Conservation (phyloP, 78 protist species). For the Dictyostelium purpureum region DNA sequence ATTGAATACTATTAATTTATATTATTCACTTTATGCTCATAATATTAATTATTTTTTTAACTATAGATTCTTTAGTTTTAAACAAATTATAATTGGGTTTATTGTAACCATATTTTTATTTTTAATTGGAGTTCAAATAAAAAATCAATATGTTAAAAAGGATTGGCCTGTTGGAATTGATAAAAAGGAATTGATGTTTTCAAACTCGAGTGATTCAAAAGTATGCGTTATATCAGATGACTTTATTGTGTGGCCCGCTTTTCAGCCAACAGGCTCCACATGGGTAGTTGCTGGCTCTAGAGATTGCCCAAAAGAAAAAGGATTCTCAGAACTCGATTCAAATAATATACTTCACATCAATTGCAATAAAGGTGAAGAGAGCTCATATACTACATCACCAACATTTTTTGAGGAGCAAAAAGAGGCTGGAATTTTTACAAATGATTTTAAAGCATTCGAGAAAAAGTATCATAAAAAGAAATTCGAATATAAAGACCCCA, state of each 20-base stretch:
- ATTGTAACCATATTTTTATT: not conserved
- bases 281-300: conserved; percentile 9
- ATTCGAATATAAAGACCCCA: not conserved
- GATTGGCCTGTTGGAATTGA: conserved; percentile 62
- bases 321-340: not conserved
- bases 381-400: conserved; percentile 15
- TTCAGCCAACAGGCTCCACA: conserved; percentile 29
- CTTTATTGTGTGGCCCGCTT: conserved; percentile 51
- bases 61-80: conserved; percentile 33
- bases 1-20: not conserved
- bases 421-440: not conserved
- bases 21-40: no score
- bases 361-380: not conserved
- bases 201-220: not conserved
- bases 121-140: not conserved
- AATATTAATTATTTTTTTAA: not conserved
- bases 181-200: conserved; percentile 18
- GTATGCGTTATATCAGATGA: not conserved
- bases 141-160: not conserved
- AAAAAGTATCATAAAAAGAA: not conserved
- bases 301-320: conserved; percentile 12
- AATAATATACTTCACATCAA: conserved; percentile 21
- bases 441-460: conserved; percentile 15
- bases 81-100: conserved; percentile 4
- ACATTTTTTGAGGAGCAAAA: conserved; percentile 6